A percentile compares a stretch with the other conserved stretches of the same genome.
phyloP scores from a whole-genome alignment of 2,329 filamentous ascomycete species.

The Phaeosphaeria sp. region DNA sequence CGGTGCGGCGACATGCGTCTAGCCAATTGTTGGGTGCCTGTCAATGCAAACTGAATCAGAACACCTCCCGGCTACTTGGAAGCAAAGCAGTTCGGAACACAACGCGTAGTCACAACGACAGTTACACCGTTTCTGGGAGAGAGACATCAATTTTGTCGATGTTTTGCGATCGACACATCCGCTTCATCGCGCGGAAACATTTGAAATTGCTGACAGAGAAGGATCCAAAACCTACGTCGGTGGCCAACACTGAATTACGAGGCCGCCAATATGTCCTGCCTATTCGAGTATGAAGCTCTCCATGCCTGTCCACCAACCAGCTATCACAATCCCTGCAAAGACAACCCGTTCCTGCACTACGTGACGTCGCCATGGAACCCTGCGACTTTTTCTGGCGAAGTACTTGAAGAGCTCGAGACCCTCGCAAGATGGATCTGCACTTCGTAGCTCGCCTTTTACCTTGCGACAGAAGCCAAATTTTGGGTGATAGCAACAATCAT shows the following conservation, averaged over 20 bases:
- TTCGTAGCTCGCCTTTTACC: neutral
- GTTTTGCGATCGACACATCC: neutral
- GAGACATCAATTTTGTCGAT: neutral
- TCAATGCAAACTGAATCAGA: neutral
- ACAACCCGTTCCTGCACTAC: neutral
- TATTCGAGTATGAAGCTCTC: conserved; percentile 16
- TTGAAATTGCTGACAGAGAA: neutral
- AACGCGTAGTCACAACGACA: neutral
- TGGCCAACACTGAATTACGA: neutral
- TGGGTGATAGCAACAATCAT: conserved; percentile 19
- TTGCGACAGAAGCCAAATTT: conserved; percentile 1
- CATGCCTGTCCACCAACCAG: conserved; percentile 1
- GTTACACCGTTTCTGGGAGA: neutral
- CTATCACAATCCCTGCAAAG: conserved; percentile 17
- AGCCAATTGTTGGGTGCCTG: conserved; percentile 7
- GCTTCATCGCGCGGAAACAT: neutral
- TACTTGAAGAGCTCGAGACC: neutral
- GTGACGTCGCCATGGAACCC: conserved; percentile 1
- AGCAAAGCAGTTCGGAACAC: neutral
- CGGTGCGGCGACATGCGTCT: conserved; percentile 4
- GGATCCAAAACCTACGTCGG: neutral
- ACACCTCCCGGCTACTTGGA: neutral
- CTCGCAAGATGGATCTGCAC: neutral
- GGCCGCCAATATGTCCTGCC: conserved; percentile 14
- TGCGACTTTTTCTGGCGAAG: neutral